A percentile compares a stretch with the other conserved stretches of the same genome.
These are phyloP conservation scores for Peniophora sp. DNA, from an alignment of 1,284 basidiomycete species.

Conservation along the genomic window DNA sequence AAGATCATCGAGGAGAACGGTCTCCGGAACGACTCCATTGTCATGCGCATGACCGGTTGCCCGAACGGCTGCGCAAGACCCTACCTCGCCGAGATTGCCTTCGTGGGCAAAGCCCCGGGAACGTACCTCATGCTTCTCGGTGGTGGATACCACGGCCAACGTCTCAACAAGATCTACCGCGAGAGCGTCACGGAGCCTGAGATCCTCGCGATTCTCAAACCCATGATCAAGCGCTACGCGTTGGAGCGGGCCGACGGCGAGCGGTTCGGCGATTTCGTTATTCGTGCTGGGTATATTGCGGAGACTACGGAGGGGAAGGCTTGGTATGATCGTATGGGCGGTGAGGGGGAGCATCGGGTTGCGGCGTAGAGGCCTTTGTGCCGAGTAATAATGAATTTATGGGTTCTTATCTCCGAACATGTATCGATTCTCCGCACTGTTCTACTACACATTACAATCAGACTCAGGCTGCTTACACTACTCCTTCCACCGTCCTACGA, in stretches of 20 bases:
- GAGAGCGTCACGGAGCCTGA: constrained; percentile 93
- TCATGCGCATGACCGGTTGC: constrained; percentile 98
- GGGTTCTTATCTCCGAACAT: no score
- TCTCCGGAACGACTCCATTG: constrained; percentile 86
- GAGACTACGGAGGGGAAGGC: constrained; percentile 69
- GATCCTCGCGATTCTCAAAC: constrained; percentile 82
- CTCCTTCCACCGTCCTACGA: no score
- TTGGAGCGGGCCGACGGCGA: constrained; percentile 86
- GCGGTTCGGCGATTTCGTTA: constrained; percentile 93
- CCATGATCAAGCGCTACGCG: constrained; percentile 93
- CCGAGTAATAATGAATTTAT: no score
- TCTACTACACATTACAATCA: no score
- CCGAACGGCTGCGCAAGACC: constrained; percentile 93
- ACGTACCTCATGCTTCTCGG: constrained; percentile 94
- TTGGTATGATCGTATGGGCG: constrained; percentile 79
- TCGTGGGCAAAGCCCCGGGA: constrained; percentile 94
- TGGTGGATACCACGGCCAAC: constrained; percentile 89
- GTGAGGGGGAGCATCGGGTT: constrained; percentile 49
- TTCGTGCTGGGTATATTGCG: constrained; percentile 80
- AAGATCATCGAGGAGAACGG: constrained; percentile 91
- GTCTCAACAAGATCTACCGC: constrained; percentile 90
- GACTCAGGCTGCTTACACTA: no score
- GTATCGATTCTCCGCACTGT: no score
- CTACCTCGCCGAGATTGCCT: constrained; percentile 93
- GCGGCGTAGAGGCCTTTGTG: constrained; percentile 1